Evolutionary conservation across 768 basidiomycete genomes (phyloP), one percentile per base, ranked within the genome.

Genomic region (Suillus tomentosus): DNA sequence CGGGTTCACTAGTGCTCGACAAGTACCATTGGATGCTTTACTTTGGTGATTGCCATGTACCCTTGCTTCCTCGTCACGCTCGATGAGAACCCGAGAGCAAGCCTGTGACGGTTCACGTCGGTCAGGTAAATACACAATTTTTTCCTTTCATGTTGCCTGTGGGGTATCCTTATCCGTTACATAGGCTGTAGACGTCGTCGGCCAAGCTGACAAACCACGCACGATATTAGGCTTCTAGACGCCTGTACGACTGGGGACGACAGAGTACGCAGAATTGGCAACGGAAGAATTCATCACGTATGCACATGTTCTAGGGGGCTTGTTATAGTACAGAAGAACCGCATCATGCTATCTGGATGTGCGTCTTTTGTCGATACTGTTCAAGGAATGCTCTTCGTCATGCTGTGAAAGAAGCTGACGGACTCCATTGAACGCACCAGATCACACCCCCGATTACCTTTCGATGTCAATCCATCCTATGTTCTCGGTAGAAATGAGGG

Each of bases 11-110:
- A n/a, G 81, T 99, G 2, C 85, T 99, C 19, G 94, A 96, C 74
- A 96, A 90, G 76, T 91, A 93, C 68, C 97, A 99, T 78, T 99
- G 97, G 97, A 96, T 98, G 95, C 79, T 99, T 63, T 99, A 93
- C 81, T 95, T 96, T 99, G 36, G 89, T 89, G 7, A 90, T 95
- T 2, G 92, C 95, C 64, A 99, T 99, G 97, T 96, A 94, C 79
- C 97, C 97, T 42, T 89, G 96, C 63, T 98, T 99, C 91, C 79
- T 99, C 72, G 98, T 99, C 76, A 97, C 96, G 0, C 87, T 99
- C 22, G 89, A 96, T 77, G 96, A 99, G 77, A 85, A 95, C 64
- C 96, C 65, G 86, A 95, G 68, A 88, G 83, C 73, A 80, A 88
- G 62, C 91, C 95, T 2, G 92, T 97, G 40, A 96, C 94, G 15